Evolutionary conservation across 2,329 filamentous ascomycete species (phyloP).

Genomic region (Ascochyta viciae-villosae): DNA sequence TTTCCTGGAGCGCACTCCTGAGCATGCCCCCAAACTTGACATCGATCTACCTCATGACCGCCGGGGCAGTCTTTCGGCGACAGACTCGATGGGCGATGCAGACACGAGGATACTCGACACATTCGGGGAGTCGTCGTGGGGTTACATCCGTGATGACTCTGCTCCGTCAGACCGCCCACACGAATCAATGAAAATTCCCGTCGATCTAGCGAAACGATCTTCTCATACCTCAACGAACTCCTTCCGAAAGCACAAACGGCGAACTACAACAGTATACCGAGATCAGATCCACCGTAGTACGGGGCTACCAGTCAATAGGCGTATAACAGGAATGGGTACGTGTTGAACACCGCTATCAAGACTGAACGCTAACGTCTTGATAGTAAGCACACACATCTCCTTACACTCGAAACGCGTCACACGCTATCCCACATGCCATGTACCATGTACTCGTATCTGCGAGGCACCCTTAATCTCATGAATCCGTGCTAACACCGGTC

Average conservation of each 20-base stretch:
- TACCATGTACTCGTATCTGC: background rate
- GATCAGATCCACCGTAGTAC: slow-evolving; percentile 33
- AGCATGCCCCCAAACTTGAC: slow-evolving; percentile 51
- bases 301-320: slow-evolving; percentile 41
- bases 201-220: slow-evolving; percentile 47
- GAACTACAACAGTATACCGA: slow-evolving; percentile 35
- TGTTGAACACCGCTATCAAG: slow-evolving; percentile 7
- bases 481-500: background rate
- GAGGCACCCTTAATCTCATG: background rate
- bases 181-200: slow-evolving; percentile 54
- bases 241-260: slow-evolving; percentile 37
- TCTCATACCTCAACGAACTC: slow-evolving; percentile 41
- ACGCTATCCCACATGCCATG: background rate
- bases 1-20: slow-evolving; percentile 26
- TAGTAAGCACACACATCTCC: slow-evolving; percentile 10
- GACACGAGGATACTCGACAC: slow-evolving; percentile 49
- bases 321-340: slow-evolving; percentile 37
- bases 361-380: slow-evolving; percentile 10
- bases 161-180: slow-evolving; percentile 49
- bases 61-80: slow-evolving; percentile 42
- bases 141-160: slow-evolving; percentile 36
- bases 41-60: slow-evolving; percentile 40
- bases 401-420: background rate
- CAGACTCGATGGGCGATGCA: slow-evolving; percentile 50
- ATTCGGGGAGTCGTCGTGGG: slow-evolving; percentile 50